These are phyloP conservation scores for Hypoxylon rubiginosum DNA, from an alignment of 2,329 filamentous ascomycete species.

Conservation along the genomic window DNA sequence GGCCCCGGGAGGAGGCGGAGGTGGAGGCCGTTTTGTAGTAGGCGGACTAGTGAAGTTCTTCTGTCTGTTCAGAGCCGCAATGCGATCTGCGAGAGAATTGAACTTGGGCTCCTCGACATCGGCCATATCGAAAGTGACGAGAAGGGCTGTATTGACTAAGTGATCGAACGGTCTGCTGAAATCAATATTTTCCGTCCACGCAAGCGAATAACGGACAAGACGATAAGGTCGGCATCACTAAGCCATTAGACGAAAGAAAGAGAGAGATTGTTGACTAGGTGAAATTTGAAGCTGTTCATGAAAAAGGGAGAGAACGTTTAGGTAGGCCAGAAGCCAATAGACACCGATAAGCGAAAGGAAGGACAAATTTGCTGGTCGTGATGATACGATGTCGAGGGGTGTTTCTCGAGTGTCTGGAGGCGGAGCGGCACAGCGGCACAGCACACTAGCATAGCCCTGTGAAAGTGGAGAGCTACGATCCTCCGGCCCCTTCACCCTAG, in stretches of 20 bases:
- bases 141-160: neutral
- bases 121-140: conserved; percentile 61
- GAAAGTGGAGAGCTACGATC: conserved; percentile 35
- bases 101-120: conserved; percentile 73
- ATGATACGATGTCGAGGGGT: conserved; percentile 6
- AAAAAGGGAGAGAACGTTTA: neutral
- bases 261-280: neutral
- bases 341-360: conserved; percentile 10
- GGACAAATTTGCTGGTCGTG: conserved; percentile 14
- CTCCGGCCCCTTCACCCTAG: conserved; percentile 23
- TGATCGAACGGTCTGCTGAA: neutral
- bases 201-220: conserved; percentile 3
- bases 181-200: neutral
- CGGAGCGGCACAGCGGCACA: conserved; percentile 16
- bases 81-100: conserved; percentile 71
- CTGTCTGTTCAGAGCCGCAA: conserved; percentile 73
- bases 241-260: conserved; percentile 11
- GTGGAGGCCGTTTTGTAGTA: conserved; percentile 57
- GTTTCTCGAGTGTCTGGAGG: conserved; percentile 1
- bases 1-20: conserved; percentile 60
- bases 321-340: conserved; percentile 1
- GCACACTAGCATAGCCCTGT: conserved; percentile 38
- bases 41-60: conserved; percentile 65
- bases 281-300: neutral
- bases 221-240: conserved; percentile 9